Percentiles rank a stretch among this genome's conserved stretches.
phyloP scores from a whole-genome alignment of 2,329 filamentous ascomycete genomes.

The Calonectria naviculata region DNA sequence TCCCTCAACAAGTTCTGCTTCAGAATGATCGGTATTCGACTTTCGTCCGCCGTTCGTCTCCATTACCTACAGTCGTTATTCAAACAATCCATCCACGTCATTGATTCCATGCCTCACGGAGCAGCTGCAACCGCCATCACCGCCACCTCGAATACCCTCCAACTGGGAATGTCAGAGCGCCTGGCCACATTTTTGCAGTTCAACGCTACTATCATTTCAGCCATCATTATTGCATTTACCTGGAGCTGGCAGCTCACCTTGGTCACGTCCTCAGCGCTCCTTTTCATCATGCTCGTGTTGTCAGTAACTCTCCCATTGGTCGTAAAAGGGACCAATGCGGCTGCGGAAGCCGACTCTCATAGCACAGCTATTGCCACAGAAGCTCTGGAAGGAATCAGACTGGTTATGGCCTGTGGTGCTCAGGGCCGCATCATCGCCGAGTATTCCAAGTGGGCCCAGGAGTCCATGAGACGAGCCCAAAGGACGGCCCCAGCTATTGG shows the following conservation, averaged over 20 bases:
- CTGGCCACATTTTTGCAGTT: conserved; percentile 58
- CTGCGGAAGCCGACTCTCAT: conserved; percentile 42
- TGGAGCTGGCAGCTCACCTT: conserved; percentile 65
- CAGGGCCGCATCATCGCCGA: conserved; percentile 48
- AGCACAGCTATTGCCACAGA: conserved; percentile 57
- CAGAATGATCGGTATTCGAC: conserved; percentile 60
- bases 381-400: conserved; percentile 52
- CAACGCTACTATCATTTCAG: conserved; percentile 53
- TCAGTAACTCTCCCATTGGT: conserved; percentile 38
- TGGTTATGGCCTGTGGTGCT: conserved; percentile 58
- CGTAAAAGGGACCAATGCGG: conserved; percentile 30
- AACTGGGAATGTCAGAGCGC: conserved; percentile 65
- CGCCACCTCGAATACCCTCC: conserved; percentile 62
- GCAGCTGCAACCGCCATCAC: conserved; percentile 65
- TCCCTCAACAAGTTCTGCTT: conserved; percentile 46
- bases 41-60: conserved; percentile 61
- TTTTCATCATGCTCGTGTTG: conserved; percentile 51
- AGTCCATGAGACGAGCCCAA: conserved; percentile 48
- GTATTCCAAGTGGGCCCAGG: conserved; percentile 51
- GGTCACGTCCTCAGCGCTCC: conserved; percentile 58
- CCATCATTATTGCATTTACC: conserved; percentile 61
- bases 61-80: conserved; percentile 63
- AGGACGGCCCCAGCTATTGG: conserved; percentile 42
- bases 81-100: conserved; percentile 58
- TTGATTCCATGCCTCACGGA: conserved; percentile 62